These are phyloP conservation scores for Cladosporium sp. DNA, from an alignment of 2,329 filamentous ascomycete genomes.

Conservation along the genomic window DNA sequence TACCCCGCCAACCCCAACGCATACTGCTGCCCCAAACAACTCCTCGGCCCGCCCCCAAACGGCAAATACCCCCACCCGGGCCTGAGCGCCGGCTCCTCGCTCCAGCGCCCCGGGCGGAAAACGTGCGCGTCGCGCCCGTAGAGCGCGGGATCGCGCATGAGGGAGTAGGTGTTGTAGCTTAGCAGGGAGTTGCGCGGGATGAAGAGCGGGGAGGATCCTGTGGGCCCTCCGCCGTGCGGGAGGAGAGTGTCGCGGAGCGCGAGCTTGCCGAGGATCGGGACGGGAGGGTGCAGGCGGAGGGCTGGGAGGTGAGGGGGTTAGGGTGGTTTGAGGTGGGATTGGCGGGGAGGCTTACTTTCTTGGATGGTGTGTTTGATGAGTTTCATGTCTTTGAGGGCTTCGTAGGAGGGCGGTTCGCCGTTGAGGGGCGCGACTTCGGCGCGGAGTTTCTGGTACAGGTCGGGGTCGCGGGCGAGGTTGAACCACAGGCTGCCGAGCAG, in stretches of 20 bases:
- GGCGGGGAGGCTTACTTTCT: conserved; percentile 31
- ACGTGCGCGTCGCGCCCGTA: conserved; percentile 28
- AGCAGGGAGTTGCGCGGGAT: conserved; percentile 25
- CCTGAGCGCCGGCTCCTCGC: not conserved
- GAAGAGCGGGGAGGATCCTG: conserved; percentile 49
- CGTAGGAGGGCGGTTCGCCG: conserved; percentile 37
- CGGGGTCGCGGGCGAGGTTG: conserved; percentile 17
- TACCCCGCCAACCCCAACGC: conserved; percentile 14
- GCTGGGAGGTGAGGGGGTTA: conserved; percentile 9
- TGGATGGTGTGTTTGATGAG: conserved; percentile 55
- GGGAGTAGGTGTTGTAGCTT: conserved; percentile 20
- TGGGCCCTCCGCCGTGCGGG: conserved; percentile 51
- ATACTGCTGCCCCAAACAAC: conserved; percentile 16
- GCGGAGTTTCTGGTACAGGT: conserved; percentile 19
- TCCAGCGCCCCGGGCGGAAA: conserved; percentile 27
- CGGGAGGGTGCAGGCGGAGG: conserved; percentile 65
- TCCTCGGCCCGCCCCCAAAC: conserved; percentile 14
- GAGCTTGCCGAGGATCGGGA: conserved; percentile 69
- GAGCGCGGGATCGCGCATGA: conserved; percentile 24
- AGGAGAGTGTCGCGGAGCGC: conserved; percentile 68
- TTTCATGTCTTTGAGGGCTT: conserved; percentile 20
- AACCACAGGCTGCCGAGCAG: conserved; percentile 38
- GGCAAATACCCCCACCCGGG: conserved; percentile 14
- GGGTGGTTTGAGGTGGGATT: not conserved
- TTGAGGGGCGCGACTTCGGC: conserved; percentile 18